phyloP scores from a whole-genome alignment of 164 flowering plant genomes.

The Macadamia integrifolia region DNA sequence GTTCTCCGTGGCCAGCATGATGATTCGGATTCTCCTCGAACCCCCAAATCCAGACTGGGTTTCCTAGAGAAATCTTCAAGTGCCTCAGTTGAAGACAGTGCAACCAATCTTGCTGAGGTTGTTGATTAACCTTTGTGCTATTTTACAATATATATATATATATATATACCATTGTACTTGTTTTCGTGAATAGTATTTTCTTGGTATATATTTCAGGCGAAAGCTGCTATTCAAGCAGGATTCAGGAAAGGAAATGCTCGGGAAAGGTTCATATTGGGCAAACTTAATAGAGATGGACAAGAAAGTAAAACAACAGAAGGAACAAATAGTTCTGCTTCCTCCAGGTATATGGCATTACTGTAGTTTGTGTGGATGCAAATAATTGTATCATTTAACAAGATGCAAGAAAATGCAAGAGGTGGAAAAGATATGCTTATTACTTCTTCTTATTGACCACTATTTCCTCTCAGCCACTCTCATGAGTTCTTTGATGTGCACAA shows the following conservation, averaged over 20 bases:
- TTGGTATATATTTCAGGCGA: slow-evolving; percentile 45
- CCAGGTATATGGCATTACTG: slow-evolving; percentile 36
- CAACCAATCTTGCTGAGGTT: slow-evolving; percentile 86
- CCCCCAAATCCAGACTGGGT: slow-evolving; percentile 82
- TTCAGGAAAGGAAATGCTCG: slow-evolving; percentile 53
- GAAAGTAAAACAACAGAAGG: slow-evolving; percentile 45
- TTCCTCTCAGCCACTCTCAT: slow-evolving; percentile 40
- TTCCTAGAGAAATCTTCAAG: slow-evolving; percentile 67
- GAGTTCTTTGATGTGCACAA: slow-evolving; percentile 57
- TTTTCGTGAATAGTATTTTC: slow-evolving; percentile 3
- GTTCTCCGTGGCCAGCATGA: slow-evolving; percentile 78
- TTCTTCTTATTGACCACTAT: slow-evolving; percentile 11
- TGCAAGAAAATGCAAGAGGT: background rate
- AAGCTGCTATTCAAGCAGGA: slow-evolving; percentile 77
- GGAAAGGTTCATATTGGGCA: slow-evolving; percentile 49
- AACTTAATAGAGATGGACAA: slow-evolving; percentile 43
- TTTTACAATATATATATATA: background rate
- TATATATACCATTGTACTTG: background rate
- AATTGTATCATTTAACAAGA: slow-evolving; percentile 1
- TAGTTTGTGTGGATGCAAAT: background rate
- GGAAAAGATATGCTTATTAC: background rate
- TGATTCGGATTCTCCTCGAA: slow-evolving; percentile 71
- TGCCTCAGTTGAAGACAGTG: slow-evolving; percentile 80
- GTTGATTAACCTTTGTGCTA: background rate
- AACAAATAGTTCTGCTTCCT: slow-evolving; percentile 44